phyloP scores from a whole-genome alignment of 225 moss, liverwort and hornwort species.

The Straminergon stramineum region DNA sequence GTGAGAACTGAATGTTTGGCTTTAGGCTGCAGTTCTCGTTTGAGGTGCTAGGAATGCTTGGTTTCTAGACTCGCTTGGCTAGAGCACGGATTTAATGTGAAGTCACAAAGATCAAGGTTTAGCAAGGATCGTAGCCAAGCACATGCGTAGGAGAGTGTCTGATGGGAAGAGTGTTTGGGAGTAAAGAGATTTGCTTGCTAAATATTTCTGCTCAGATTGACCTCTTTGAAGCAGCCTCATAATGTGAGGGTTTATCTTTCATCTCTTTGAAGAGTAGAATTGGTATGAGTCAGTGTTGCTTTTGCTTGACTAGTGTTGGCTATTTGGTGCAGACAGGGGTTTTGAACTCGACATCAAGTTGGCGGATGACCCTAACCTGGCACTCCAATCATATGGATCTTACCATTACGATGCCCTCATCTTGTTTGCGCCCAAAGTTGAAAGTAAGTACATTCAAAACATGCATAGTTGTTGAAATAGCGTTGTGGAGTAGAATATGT shows the following conservation, averaged over 20 bases:
- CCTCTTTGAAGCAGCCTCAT: background rate
- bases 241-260: background rate
- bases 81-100: background rate
- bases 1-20: background rate
- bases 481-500: background rate
- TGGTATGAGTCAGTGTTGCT: background rate
- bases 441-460: constrained; percentile 28
- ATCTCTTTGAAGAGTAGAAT: background rate
- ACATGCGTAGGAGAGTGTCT: background rate
- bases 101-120: background rate
- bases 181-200: background rate
- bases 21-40: background rate
- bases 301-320: background rate
- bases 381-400: constrained; percentile 72
- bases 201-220: background rate
- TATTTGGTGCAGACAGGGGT: constrained; percentile 44
- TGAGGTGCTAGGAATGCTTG: background rate
- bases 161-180: background rate
- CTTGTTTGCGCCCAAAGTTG: constrained; percentile 83
- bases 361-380: constrained; percentile 66
- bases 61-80: background rate
- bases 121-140: background rate
- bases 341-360: constrained; percentile 84
- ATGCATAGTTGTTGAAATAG: background rate
- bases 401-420: constrained; percentile 88